These are phyloP conservation scores for Hypoxylon lienhwacheense DNA, from an alignment of 495 filamentous ascomycete species.

Conservation along the genomic window DNA sequence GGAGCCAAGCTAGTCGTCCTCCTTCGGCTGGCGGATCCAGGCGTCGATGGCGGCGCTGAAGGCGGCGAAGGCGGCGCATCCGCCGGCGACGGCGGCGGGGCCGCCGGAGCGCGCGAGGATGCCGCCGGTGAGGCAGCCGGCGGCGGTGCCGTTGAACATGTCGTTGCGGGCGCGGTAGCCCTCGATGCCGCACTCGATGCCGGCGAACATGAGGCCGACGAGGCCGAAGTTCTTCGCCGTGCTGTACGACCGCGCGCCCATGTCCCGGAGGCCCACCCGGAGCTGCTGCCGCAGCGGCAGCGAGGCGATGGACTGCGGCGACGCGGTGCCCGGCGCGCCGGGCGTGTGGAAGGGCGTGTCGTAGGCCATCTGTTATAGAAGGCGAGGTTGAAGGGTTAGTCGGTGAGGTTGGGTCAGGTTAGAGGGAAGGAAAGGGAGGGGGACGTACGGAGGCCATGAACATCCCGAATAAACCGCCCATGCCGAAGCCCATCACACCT, in stretches of 20 bases:
- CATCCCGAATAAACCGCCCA: constrained; percentile 89
- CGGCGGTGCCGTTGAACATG: constrained; percentile 80
- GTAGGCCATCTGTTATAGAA: constrained; percentile 74
- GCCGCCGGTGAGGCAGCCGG: constrained; percentile 90
- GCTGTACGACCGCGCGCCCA: constrained; percentile 80
- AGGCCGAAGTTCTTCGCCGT: constrained; percentile 94
- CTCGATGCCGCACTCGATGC: constrained; percentile 95
- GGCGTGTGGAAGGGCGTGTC: constrained; percentile 75
- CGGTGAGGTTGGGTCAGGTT: constrained; percentile 4
- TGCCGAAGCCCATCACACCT: constrained; percentile 83
- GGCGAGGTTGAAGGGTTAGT: constrained; percentile 23
- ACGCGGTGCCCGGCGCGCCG: constrained; percentile 59
- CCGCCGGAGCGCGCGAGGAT: constrained; percentile 82
- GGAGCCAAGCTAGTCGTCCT: constrained; percentile 57
- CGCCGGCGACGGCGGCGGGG: constrained; percentile 84
- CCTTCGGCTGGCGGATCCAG: constrained; percentile 72
- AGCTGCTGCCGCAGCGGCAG: constrained; percentile 84
- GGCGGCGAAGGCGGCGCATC: constrained; percentile 92
- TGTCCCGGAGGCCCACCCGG: constrained; percentile 83
- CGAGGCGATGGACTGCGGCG: constrained; percentile 59
- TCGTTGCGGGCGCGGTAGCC: constrained; percentile 92
- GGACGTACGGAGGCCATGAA: constrained; percentile 87
- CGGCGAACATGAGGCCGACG: constrained; percentile 85
- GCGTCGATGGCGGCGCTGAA: constrained; percentile 94
- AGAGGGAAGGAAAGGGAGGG: neutral